Percentiles rank a stretch among this genome's conserved stretches.
Evolutionary conservation across 352 stramenopile genomes (phyloP).

Genomic region (Blastocystis sp.): DNA sequence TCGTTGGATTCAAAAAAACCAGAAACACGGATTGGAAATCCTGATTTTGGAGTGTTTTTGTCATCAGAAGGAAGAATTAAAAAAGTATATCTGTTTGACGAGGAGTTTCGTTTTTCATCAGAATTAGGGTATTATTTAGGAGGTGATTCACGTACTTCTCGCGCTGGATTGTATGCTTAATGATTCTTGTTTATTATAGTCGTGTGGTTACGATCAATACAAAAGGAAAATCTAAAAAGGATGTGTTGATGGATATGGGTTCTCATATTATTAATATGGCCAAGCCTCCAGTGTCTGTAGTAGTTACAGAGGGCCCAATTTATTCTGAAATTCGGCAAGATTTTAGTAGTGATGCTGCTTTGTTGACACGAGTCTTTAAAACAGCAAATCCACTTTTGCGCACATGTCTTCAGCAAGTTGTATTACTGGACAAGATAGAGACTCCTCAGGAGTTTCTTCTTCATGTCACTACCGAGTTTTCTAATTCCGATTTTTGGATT

Average conservation of each 20-base stretch:
- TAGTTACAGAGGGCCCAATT: not conserved
- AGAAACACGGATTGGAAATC: not conserved
- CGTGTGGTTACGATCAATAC: not conserved
- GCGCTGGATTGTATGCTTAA: not conserved
- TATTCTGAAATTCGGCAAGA: not conserved
- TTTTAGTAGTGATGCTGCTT: not conserved
- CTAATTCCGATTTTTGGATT: not conserved
- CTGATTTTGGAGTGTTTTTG: not conserved
- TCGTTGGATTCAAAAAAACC: not conserved
- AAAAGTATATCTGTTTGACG: not conserved
- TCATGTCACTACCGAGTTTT: not conserved
- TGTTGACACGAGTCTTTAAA: conserved; percentile 32
- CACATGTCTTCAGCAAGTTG: not conserved
- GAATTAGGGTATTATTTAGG: not conserved
- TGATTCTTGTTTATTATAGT: not conserved
- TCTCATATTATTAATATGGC: not conserved
- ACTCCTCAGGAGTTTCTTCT: not conserved
- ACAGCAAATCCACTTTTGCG: not conserved
- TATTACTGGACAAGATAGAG: not conserved
- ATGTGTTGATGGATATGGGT: not conserved
- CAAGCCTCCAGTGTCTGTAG: not conserved
- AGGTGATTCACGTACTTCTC: not conserved
- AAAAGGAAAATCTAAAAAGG: not conserved
- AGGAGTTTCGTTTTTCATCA: not conserved
- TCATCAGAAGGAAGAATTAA: not conserved